Percentiles rank a stretch among this genome's conserved stretches.
These are phyloP conservation scores for Astraeus odoratus DNA, from an alignment of 768 basidiomycete species.

Conservation along the genomic window DNA sequence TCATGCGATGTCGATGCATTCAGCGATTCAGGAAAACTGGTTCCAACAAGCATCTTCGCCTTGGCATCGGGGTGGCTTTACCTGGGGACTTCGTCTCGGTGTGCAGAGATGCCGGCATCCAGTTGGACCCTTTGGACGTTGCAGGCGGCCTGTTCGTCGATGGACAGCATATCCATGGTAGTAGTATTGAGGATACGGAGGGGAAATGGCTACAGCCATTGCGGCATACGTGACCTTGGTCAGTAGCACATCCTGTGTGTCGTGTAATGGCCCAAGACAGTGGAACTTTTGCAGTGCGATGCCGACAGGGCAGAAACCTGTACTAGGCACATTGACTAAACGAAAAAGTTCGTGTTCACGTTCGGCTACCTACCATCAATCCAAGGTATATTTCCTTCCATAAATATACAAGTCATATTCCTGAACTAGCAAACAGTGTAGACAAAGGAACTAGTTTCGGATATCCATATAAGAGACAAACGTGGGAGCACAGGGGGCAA, in stretches of 20 bases:
- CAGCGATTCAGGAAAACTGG: slow-evolving; percentile 45
- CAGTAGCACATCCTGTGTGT: neutral
- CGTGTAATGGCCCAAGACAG: no score
- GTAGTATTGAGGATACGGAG: slow-evolving; percentile 30
- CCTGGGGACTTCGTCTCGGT: slow-evolving; percentile 48
- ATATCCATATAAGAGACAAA: no score
- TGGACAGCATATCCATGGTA: slow-evolving; percentile 29
- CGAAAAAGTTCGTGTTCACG: no score
- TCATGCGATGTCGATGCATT: neutral
- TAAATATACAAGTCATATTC: no score
- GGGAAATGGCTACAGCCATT: slow-evolving; percentile 28
- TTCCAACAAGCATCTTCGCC: slow-evolving; percentile 40
- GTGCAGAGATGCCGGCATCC: slow-evolving; percentile 42
- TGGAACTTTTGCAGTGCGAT: no score
- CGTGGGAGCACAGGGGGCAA: no score
- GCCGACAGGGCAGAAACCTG: no score
- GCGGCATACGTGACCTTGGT: neutral
- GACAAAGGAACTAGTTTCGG: no score
- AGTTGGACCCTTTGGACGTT: slow-evolving; percentile 29
- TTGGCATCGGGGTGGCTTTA: slow-evolving; percentile 51
- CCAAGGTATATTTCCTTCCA: no score
- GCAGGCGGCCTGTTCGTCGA: slow-evolving; percentile 44
- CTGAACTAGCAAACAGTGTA: no score
- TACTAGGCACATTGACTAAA: no score
- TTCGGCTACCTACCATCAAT: no score